These are phyloP conservation scores for Microdochium bolleyi DNA, from an alignment of 2,329 filamentous ascomycete species.

Conservation along the genomic window DNA sequence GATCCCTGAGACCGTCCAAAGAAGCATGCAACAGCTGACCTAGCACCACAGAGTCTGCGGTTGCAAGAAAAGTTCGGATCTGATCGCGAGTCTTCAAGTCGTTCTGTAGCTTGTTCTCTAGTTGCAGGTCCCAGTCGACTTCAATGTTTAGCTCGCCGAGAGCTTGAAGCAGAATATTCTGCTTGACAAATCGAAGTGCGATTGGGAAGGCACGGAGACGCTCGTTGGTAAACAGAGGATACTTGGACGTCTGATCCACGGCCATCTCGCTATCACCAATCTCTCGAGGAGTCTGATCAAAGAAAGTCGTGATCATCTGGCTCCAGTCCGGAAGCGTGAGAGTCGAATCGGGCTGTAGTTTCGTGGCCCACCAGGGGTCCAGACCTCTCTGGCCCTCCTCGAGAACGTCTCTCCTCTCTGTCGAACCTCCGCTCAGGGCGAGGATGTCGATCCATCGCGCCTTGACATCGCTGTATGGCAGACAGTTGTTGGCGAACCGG, in stretches of 20 bases:
- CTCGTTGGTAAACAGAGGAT: conserved; percentile 30
- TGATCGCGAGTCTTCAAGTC: conserved; percentile 56
- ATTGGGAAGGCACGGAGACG: conserved; percentile 52
- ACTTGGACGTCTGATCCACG: conserved; percentile 30
- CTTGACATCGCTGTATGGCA: conserved; percentile 70
- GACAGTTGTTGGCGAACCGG: conserved; percentile 82
- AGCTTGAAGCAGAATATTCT: conserved; percentile 42
- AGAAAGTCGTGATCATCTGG: conserved; percentile 41
- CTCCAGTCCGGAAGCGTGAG: conserved; percentile 40
- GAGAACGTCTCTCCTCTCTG: conserved; percentile 71
- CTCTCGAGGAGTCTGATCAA: conserved; percentile 19
- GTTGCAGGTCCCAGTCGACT: conserved; percentile 75
- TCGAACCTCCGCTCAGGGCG: conserved; percentile 58
- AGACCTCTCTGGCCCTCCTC: conserved; percentile 88
- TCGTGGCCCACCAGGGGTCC: conserved; percentile 49
- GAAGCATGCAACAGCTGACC: conserved; percentile 41
- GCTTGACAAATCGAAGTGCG: conserved; percentile 60
- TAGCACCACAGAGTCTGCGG: conserved; percentile 28
- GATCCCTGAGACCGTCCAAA: conserved; percentile 47
- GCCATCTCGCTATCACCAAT: conserved; percentile 17
- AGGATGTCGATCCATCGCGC: conserved; percentile 86
- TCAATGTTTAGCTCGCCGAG: conserved; percentile 50
- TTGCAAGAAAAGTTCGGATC: conserved; percentile 45
- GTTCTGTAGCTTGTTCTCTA: conserved; percentile 65
- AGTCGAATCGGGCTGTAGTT: conserved; percentile 22